Base-by-base conservation (phyloP, 768 basidiomycete genomes). In the Leccinellum rugosiceps region DNA sequence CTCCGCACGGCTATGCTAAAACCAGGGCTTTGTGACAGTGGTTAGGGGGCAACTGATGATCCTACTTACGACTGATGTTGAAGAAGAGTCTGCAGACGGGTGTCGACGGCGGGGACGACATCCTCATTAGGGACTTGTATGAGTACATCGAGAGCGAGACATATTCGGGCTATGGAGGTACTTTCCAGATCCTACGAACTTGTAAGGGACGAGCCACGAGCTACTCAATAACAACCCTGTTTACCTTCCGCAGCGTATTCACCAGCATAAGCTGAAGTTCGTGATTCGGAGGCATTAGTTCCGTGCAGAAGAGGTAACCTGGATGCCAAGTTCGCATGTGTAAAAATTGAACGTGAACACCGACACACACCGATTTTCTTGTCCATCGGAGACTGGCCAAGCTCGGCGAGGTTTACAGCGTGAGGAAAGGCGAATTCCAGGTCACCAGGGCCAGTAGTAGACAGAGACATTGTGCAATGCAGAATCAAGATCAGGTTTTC, bases 201-300 rank as follows among this genome's bases (percentile, higher is more conserved):
- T 25, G 19, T 65, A n/a, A 68, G 56, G 45, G 9, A 44, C 14
- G 21, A 38, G 23, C 14, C 35, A 30, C 46, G 19, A 47, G 44
- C 10, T 8, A 59, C 30, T 49, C 10, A 43, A 31, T 28, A 17
- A 34, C 10, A 53, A 48, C 5, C 34, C 28, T 7, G 45, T 68
- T 56, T 63, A 85, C 92, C 80, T 94, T 94, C 60, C 90, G 84
- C 32, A 92, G 68, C 5, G 92, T 92, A 63, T 94, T 94, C 57
- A 94, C 85, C 21, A 93, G 78, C 87, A 94, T 92, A 23, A 94
- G 75, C 51, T 84, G 81, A 31, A 92, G 75, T 58, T 92, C 90
- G 65, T 92, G 84, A 35, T 78, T 70, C 8, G 74, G 64, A 38
- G 83, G 81, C 84, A 94, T 90, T 21, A 90, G 70, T 66, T 88